Percentiles rank a stretch among this genome's conserved stretches.
Evolutionary conservation across 176 grass and related monocot species (phyloP).

Genomic region (Avena eriantha): DNA sequence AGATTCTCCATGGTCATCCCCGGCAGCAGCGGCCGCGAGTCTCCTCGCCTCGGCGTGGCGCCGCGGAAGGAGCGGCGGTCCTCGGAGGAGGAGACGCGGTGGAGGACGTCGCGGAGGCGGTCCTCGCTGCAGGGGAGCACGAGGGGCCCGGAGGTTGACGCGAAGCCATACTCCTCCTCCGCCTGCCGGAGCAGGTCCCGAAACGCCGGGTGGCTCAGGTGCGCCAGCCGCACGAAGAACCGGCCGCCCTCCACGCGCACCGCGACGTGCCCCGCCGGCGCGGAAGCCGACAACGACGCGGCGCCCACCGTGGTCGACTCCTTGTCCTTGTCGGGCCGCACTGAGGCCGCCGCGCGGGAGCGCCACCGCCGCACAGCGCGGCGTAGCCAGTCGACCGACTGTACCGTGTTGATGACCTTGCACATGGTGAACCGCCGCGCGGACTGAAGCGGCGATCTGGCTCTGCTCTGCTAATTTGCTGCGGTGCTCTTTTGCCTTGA

Average conservation of each 20-base stretch:
- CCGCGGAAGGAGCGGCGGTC: not conserved
- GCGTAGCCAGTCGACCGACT: slow-evolving; percentile 40
- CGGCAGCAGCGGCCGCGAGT: not conserved
- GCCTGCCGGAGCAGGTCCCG: slow-evolving; percentile 47
- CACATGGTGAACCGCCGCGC: slow-evolving; percentile 31
- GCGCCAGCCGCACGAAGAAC: slow-evolving; percentile 10
- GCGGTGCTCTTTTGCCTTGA: not conserved
- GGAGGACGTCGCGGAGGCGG: slow-evolving; percentile 51
- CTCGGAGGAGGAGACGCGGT: not conserved
- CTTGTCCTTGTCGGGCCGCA: not conserved
- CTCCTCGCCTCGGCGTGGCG: not conserved
- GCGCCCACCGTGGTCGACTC: not conserved
- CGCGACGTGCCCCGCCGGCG: slow-evolving; percentile 55
- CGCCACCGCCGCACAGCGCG: slow-evolving; percentile 42
- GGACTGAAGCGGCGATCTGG: not conserved
- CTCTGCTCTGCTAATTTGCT: not conserved
- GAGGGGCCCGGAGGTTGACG: slow-evolving; percentile 29
- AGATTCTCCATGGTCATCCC: not conserved
- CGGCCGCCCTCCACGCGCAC: slow-evolving; percentile 29
- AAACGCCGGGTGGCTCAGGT: slow-evolving; percentile 46
- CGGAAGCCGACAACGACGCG: not conserved
- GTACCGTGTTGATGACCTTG: slow-evolving; percentile 42
- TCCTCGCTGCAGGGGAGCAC: slow-evolving; percentile 52
- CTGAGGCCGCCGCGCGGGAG: not conserved
- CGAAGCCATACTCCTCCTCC: slow-evolving; percentile 52